A percentile compares a stretch with the other conserved stretches of the same genome.
These are phyloP conservation scores for Phoma sp. DNA, from an alignment of 2,329 filamentous ascomycete genomes.

Conservation along the genomic window DNA sequence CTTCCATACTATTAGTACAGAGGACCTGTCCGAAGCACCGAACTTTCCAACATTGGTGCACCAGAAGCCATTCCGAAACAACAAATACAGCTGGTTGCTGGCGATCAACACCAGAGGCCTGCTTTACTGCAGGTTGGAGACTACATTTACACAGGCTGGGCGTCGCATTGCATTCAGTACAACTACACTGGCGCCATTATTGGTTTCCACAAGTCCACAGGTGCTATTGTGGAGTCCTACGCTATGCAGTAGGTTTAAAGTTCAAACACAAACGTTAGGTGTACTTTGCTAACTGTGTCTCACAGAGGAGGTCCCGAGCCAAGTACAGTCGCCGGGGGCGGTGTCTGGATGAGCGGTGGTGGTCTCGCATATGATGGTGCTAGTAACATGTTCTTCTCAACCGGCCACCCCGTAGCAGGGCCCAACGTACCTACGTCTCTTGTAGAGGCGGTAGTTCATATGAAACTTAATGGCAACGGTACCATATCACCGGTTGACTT, in stretches of 20 bases:
- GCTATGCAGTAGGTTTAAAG: slow-evolving; percentile 35
- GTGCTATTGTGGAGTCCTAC: slow-evolving; percentile 54
- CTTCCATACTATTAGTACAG: slow-evolving; percentile 56
- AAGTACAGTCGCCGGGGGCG: slow-evolving; percentile 51
- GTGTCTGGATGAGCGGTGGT: slow-evolving; percentile 61
- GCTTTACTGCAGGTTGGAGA: slow-evolving; percentile 57
- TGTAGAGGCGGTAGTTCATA: slow-evolving; percentile 60
- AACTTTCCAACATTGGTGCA: slow-evolving; percentile 56
- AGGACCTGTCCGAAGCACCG: slow-evolving; percentile 52
- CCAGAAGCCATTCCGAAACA: slow-evolving; percentile 55
- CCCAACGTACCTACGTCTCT: slow-evolving; percentile 55
- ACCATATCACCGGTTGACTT: slow-evolving; percentile 56
- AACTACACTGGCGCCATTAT: slow-evolving; percentile 61
- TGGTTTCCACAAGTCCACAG: slow-evolving; percentile 57
- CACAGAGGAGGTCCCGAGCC: slow-evolving; percentile 53
- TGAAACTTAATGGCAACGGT: slow-evolving; percentile 56
- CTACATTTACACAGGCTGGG: slow-evolving; percentile 59
- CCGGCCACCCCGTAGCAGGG: slow-evolving; percentile 54
- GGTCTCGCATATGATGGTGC: slow-evolving; percentile 57
- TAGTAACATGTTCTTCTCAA: slow-evolving; percentile 58
- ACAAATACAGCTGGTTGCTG: slow-evolving; percentile 56
- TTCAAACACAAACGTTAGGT: background rate
- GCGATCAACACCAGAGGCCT: slow-evolving; percentile 58
- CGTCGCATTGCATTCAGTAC: slow-evolving; percentile 60
- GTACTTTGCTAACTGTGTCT: background rate